Conservation (phyloP, 257 asterid species). For the Scutellaria baicalensis region DNA sequence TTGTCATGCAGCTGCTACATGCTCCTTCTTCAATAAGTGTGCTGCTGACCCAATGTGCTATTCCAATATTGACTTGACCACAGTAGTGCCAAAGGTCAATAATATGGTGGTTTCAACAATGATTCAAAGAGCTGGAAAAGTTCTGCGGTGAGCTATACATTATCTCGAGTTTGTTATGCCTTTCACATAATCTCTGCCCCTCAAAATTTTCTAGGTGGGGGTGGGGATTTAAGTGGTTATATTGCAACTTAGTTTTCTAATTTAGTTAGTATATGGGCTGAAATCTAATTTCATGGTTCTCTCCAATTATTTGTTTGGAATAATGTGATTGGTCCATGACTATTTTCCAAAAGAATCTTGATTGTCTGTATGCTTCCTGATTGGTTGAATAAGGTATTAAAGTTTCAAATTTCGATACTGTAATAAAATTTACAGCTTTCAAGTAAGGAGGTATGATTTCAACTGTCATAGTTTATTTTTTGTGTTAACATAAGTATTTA, state of each 20-base stretch:
- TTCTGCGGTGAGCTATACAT: conserved; percentile 34
- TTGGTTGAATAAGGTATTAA: background rate
- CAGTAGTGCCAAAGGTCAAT: conserved; percentile 52
- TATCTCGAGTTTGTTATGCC: background rate
- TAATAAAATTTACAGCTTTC: background rate
- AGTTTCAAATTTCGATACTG: background rate
- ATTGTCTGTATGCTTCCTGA: background rate
- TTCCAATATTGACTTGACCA: conserved; percentile 61
- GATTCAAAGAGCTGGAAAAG: conserved; percentile 83
- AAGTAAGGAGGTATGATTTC: background rate
- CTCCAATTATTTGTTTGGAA: background rate
- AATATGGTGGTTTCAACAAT: conserved; percentile 63
- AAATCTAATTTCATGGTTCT: background rate
- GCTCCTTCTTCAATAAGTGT: conserved; percentile 73
- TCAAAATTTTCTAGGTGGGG: no score
- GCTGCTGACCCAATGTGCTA: conserved; percentile 79
- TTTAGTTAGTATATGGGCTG: background rate
- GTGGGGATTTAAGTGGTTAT: no score
- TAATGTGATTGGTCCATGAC: background rate
- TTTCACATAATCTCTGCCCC: background rate
- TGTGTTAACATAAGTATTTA: background rate
- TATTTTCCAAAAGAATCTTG: background rate
- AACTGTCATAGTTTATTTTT: background rate
- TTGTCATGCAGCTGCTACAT: conserved; percentile 71
- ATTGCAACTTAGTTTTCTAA: background rate